A percentile compares a stretch with the other conserved stretches of the same genome.
phyloP scores from a whole-genome alignment of 2,329 filamentous ascomycete genomes.

The Fusarium papillatum region DNA sequence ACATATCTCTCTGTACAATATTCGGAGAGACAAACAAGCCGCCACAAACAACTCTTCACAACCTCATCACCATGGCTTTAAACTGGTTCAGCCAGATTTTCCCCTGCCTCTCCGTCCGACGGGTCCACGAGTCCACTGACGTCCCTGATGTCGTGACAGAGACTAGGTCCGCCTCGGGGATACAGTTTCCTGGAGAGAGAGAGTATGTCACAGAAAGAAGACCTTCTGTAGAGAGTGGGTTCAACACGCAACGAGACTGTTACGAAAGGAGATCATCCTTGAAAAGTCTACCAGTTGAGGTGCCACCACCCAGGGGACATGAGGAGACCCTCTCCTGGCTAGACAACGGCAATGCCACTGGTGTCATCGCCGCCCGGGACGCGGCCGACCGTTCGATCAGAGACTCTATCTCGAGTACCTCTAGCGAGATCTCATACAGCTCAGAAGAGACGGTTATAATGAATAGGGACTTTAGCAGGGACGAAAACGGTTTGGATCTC shows the following conservation, averaged over 20 bases:
- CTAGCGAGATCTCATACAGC: neutral
- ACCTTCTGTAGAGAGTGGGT: neutral
- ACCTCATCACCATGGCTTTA: neutral
- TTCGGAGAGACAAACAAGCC: neutral
- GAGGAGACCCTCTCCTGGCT: neutral
- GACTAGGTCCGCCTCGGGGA: neutral
- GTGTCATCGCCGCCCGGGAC: neutral
- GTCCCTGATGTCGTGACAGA: neutral
- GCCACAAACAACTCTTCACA: neutral
- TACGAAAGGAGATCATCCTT: neutral
- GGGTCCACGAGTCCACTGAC: neutral
- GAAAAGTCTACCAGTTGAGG: neutral
- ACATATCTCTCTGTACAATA: neutral
- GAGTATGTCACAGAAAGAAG: neutral
- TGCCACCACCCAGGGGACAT: conserved; percentile 6
- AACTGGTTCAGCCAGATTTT: neutral
- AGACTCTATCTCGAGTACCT: neutral
- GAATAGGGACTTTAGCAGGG: neutral
- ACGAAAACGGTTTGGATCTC: conserved; percentile 1
- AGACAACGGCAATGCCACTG: neutral
- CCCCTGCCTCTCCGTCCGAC: neutral
- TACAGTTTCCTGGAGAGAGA: neutral
- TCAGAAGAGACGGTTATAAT: neutral
- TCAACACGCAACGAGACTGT: neutral
- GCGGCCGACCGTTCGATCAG: conserved; percentile 4